Conservation (phyloP, 352 stramenopile genomes). For the Phytophthora idaei region DNA sequence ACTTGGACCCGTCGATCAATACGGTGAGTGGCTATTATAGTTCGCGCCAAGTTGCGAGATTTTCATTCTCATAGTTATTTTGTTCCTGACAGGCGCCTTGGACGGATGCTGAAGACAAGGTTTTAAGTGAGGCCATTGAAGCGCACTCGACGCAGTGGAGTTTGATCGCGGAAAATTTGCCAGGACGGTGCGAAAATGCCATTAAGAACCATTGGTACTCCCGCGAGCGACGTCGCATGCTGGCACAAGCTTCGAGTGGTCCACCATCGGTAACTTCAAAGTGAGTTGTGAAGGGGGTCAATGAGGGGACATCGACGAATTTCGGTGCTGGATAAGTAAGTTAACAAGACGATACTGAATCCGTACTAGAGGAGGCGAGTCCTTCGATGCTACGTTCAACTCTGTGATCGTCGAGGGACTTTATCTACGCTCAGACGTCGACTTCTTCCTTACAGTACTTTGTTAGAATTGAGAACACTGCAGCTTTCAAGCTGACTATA, state of each 20-base stretch:
- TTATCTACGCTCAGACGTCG: too few species aligned
- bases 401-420: too few species aligned
- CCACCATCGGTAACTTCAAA: background rate
- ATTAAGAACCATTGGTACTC: conserved; percentile 78
- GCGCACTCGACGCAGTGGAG: conserved; percentile 50
- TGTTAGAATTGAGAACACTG: too few species aligned
- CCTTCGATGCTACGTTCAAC: too few species aligned
- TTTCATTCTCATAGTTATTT: conserved; percentile 1
- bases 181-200: conserved; percentile 58
- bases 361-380: too few species aligned
- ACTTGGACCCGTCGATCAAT: conserved; percentile 53
- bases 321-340: too few species aligned
- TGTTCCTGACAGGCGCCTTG: conserved; percentile 44
- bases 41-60: background rate
- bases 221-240: conserved; percentile 27
- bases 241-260: conserved; percentile 3
- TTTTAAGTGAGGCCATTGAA: conserved; percentile 31
- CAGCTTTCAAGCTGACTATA: too few species aligned
- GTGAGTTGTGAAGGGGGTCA: background rate
- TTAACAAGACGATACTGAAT: too few species aligned
- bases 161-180: conserved; percentile 48
- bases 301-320: too few species aligned
- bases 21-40: conserved; percentile 31
- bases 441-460: too few species aligned
- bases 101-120: conserved; percentile 52